phyloP scores from a whole-genome alignment of 2,329 filamentous ascomycete genomes.

The Fusarium subtropicale region DNA sequence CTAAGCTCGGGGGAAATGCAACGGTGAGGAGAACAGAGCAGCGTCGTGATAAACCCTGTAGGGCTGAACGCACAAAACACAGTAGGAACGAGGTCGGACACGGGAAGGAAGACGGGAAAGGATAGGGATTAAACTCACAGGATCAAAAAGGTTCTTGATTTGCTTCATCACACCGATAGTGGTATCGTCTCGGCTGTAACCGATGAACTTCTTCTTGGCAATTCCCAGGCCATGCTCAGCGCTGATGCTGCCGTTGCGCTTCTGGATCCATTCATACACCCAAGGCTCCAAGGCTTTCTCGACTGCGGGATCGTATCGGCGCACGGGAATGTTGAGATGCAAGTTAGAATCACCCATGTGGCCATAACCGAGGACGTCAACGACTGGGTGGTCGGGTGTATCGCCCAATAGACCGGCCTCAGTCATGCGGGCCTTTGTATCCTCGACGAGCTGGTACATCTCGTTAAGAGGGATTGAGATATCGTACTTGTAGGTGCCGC shows the following conservation, averaged over 20 bases:
- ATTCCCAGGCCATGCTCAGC: conserved; percentile 95
- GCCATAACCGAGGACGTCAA: conserved; percentile 94
- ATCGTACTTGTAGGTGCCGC: conserved; percentile 98
- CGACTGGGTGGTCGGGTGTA: conserved; percentile 79
- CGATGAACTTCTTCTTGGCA: conserved; percentile 95
- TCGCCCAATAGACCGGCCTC: conserved; percentile 82
- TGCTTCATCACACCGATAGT: conserved; percentile 94
- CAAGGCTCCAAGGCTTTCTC: conserved; percentile 92
- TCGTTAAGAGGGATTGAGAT: conserved; percentile 90
- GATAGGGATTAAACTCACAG: conserved; percentile 69
- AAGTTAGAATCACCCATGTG: conserved; percentile 98
- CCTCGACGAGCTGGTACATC: conserved; percentile 90
- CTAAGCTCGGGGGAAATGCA: conserved; percentile 22
- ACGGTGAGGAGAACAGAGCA: conserved; percentile 4
- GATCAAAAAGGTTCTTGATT: conserved; percentile 93
- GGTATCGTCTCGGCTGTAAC: conserved; percentile 88
- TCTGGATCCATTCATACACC: conserved; percentile 96
- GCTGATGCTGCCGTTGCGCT: conserved; percentile 91
- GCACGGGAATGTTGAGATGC: conserved; percentile 88
- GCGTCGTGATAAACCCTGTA: neutral
- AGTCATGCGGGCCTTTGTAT: conserved; percentile 78
- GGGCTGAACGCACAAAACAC: conserved; percentile 18
- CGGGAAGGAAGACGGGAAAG: neutral
- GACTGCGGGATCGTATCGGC: conserved; percentile 86
- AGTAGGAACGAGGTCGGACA: neutral